A percentile compares a stretch with the other conserved stretches of the same genome.
These are phyloP conservation scores for Salix caprea DNA, from an alignment of 345 rosid species.

Conservation along the genomic window DNA sequence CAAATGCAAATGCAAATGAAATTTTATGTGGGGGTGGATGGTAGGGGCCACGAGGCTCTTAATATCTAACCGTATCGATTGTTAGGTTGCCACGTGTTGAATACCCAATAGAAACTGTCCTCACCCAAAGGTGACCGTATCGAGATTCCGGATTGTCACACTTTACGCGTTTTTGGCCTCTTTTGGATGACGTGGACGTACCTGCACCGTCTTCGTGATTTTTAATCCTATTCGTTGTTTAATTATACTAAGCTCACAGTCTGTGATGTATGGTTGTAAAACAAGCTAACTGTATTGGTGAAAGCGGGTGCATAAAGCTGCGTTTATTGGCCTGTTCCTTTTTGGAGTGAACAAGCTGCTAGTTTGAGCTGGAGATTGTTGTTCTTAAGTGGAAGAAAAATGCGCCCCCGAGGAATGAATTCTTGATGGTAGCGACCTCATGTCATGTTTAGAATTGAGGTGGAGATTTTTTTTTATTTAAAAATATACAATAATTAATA, in stretches of 20 bases:
- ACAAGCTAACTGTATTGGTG: neutral
- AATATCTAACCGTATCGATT: conserved; percentile 19
- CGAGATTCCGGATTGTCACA: conserved; percentile 43
- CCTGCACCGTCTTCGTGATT: conserved; percentile 41
- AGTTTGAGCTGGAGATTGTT: conserved; percentile 3
- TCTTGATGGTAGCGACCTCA: conserved; percentile 13
- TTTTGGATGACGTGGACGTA: conserved; percentile 51
- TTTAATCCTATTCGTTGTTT: neutral
- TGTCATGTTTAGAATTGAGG: too few species aligned
- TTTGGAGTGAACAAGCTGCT: neutral
- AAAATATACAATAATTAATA: too few species aligned
- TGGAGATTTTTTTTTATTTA: too few species aligned
- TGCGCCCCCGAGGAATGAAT: neutral
- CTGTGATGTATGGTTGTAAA: neutral
- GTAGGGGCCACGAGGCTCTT: conserved; percentile 15
- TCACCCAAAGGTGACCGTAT: conserved; percentile 24
- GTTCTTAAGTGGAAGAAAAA: neutral
- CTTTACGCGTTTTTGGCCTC: conserved; percentile 42
- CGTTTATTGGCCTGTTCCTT: neutral
- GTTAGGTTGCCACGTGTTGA: conserved; percentile 24
- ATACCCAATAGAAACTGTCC: conserved; percentile 1
- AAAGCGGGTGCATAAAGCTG: too few species aligned
- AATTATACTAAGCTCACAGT: neutral
- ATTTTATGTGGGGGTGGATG: neutral
- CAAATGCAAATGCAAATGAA: conserved; percentile 15